Percentiles rank a stretch among this genome's conserved stretches.
Evolutionary conservation across 2,329 filamentous ascomycete genomes (phyloP).

Genomic region (Aplosporella prunicola): DNA sequence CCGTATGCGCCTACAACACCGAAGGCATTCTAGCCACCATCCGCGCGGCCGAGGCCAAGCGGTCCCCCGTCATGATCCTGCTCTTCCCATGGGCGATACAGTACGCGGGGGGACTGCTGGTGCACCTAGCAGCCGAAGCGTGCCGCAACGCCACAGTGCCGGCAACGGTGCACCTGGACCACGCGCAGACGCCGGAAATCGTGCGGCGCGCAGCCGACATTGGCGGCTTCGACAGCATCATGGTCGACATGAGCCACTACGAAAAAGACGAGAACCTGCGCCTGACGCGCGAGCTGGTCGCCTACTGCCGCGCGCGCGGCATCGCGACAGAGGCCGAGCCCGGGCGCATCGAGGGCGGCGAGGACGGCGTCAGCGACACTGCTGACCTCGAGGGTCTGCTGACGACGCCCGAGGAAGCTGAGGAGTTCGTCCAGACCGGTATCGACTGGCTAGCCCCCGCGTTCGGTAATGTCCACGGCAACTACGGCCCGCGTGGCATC

Average conservation of each 20-base stretch:
- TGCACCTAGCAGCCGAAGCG: conserved; percentile 44
- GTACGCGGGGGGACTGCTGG: conserved; percentile 47
- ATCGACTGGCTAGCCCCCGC: conserved; percentile 67
- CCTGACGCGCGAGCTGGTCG: conserved; percentile 52
- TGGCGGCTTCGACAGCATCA: conserved; percentile 54
- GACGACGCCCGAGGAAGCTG: conserved; percentile 59
- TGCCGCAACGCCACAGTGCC: conserved; percentile 50
- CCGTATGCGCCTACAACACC: conserved; percentile 58
- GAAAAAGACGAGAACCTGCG: conserved; percentile 61
- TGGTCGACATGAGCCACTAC: conserved; percentile 69
- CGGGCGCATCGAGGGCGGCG: conserved; percentile 61
- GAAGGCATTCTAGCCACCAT: conserved; percentile 62
- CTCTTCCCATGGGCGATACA: conserved; percentile 67
- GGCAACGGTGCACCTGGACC: conserved; percentile 56
- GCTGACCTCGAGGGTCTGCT: conserved; percentile 52
- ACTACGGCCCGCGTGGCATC: conserved; percentile 19
- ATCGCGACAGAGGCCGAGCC: conserved; percentile 65
- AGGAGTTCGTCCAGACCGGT: conserved; percentile 60
- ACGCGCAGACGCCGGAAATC: conserved; percentile 54
- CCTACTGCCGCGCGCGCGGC: conserved; percentile 53
- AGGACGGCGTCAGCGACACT: conserved; percentile 64
- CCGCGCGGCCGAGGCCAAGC: conserved; percentile 57
- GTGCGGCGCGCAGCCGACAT: conserved; percentile 50
- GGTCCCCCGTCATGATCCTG: conserved; percentile 60
- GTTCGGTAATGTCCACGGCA: conserved; percentile 61